A percentile compares a stretch with the other conserved stretches of the same genome.
These are phyloP conservation scores for Puccinellia tenuiflora DNA, from an alignment of 176 grass and related monocot genomes.

Conservation along the genomic window DNA sequence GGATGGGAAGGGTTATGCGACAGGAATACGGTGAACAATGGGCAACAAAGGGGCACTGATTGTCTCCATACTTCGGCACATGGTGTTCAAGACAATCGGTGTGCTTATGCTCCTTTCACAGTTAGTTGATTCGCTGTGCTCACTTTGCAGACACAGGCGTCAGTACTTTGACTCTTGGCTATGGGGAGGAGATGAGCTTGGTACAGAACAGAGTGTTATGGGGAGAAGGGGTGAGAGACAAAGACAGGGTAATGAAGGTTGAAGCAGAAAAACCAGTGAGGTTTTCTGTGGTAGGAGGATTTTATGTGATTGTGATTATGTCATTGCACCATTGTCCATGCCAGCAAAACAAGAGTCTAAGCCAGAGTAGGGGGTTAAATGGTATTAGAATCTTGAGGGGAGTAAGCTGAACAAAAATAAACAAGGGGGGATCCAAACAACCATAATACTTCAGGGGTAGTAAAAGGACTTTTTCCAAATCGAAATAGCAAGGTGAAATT, in stretches of 20 bases:
- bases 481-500: conserved; percentile 12
- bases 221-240: not conserved
- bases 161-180: not conserved
- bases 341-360: not conserved
- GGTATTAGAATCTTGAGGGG: not conserved
- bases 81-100: not conserved
- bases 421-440: not conserved
- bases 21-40: not conserved
- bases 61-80: not conserved
- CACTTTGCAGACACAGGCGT: not conserved
- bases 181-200: not conserved
- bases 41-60: not conserved
- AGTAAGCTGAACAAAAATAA: not conserved
- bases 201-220: not conserved
- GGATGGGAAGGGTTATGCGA: not conserved
- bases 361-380: not conserved
- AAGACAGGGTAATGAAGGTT: not conserved
- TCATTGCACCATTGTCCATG: not conserved
- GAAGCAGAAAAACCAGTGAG: not conserved
- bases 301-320: not conserved
- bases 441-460: not conserved
- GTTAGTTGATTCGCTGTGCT: not conserved
- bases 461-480: not conserved
- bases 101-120: not conserved
- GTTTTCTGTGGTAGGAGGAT: not conserved